Evolutionary conservation across 2,329 filamentous ascomycete species (phyloP).

Genomic region (Cladophialophora exuberans): DNA sequence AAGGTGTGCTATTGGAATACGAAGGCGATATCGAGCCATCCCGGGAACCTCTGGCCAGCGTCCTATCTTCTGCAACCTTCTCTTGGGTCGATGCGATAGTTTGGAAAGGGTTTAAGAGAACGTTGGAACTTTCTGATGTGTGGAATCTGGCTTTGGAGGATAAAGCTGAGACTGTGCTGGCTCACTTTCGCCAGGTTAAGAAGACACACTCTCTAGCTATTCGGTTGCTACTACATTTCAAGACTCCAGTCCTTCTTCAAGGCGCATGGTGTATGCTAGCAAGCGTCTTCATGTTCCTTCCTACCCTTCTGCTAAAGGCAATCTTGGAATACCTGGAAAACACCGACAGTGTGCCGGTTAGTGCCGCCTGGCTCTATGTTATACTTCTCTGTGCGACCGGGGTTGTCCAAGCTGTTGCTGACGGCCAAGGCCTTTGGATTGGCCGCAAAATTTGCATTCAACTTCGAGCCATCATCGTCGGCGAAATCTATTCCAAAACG

Average conservation of each 20-base stretch:
- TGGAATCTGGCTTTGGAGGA: constrained; percentile 91
- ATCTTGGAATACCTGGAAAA: constrained; percentile 95
- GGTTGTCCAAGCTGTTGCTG: constrained; percentile 76
- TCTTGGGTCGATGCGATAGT: constrained; percentile 89
- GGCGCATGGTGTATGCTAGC: constrained; percentile 77
- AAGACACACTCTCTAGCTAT: constrained; percentile 78
- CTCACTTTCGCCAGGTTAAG: constrained; percentile 81
- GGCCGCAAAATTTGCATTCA: constrained; percentile 93
- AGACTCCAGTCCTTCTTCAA: constrained; percentile 73
- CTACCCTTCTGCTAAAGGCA: constrained; percentile 84
- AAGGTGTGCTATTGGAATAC: constrained; percentile 82
- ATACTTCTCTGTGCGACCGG: constrained; percentile 85
- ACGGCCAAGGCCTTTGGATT: constrained; percentile 87
- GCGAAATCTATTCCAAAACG: constrained; percentile 96
- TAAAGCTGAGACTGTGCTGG: constrained; percentile 79
- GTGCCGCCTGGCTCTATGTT: constrained; percentile 95
- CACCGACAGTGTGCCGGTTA: constrained; percentile 72
- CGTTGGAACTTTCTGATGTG: constrained; percentile 80
- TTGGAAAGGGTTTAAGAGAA: constrained; percentile 82
- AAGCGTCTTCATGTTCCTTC: constrained; percentile 84
- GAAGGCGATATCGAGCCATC: constrained; percentile 87
- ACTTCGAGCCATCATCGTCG: constrained; percentile 90
- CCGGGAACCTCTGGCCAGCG: constrained; percentile 80
- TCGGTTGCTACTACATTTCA: constrained; percentile 86
- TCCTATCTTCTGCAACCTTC: constrained; percentile 87